These are phyloP conservation scores for Lipomyces orientalis DNA, from an alignment of 805 yeast genomes.

Conservation along the genomic window DNA sequence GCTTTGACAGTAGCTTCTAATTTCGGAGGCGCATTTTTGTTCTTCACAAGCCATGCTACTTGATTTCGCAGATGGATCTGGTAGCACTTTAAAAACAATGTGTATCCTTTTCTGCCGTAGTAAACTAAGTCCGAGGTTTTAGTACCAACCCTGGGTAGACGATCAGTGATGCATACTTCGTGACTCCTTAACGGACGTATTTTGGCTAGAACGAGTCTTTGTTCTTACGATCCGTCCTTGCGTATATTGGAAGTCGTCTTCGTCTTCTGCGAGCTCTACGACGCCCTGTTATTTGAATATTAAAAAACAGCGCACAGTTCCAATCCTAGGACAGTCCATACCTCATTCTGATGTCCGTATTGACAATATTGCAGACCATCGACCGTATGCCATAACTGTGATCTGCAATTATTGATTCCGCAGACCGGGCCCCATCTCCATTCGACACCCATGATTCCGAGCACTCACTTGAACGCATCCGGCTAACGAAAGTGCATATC, in stretches of 20 bases:
- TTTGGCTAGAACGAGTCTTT: constrained; percentile 30
- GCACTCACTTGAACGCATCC: background rate
- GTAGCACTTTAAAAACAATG: constrained; percentile 53
- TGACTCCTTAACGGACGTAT: constrained; percentile 41
- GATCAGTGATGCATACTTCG: constrained; percentile 21
- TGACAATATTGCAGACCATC: constrained; percentile 87
- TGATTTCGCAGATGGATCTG: constrained; percentile 61
- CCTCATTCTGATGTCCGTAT: constrained; percentile 84
- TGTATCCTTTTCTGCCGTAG: constrained; percentile 57
- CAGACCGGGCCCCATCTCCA: constrained; percentile 81
- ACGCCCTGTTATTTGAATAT: constrained; percentile 52
- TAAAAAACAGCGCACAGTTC: background rate
- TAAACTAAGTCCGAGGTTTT: constrained; percentile 38
- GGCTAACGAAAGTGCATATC: background rate
- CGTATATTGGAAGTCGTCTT: constrained; percentile 57
- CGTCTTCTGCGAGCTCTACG: constrained; percentile 79
- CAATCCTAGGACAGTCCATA: background rate
- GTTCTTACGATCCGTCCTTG: constrained; percentile 28
- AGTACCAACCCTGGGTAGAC: background rate
- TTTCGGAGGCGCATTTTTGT: constrained; percentile 40
- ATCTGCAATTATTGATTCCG: constrained; percentile 88
- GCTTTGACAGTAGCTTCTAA: constrained; percentile 37
- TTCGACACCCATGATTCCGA: constrained; percentile 31
- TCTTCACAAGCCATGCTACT: constrained; percentile 49
- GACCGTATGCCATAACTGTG: constrained; percentile 69